phyloP scores from a whole-genome alignment of 2,329 filamentous ascomycete species.

The Aaosphaeria arxii region DNA sequence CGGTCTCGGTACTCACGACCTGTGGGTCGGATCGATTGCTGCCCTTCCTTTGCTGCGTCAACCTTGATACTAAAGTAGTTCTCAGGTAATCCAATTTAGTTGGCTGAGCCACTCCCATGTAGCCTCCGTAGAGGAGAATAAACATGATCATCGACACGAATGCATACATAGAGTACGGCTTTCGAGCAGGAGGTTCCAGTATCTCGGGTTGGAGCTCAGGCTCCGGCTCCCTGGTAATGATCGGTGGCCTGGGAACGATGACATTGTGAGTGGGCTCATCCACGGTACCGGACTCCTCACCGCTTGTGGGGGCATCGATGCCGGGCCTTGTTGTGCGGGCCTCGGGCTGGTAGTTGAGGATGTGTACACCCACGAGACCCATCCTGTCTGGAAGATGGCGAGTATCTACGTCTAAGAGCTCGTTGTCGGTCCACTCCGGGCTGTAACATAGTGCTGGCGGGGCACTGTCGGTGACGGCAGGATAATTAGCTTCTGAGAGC shows the following conservation, averaged over 20 bases:
- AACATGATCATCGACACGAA: neutral
- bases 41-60: too few relatives aligned
- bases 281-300: slow-evolving; percentile 10
- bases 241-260: slow-evolving; percentile 15
- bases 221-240: neutral
- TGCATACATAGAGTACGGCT: too few relatives aligned
- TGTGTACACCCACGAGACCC: slow-evolving; percentile 40
- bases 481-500: slow-evolving; percentile 82
- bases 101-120: neutral
- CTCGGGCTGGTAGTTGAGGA: slow-evolving; percentile 25
- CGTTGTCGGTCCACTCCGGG: slow-evolving; percentile 15
- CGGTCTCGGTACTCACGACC: too few relatives aligned
- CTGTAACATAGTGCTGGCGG: slow-evolving; percentile 57
- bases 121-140: neutral
- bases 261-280: slow-evolving; percentile 12
- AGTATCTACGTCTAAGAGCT: slow-evolving; percentile 22
- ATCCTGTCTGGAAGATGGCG: slow-evolving; percentile 28
- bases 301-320: slow-evolving; percentile 23
- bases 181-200: neutral
- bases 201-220: neutral
- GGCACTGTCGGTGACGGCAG: slow-evolving; percentile 73
- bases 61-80: neutral
- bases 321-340: slow-evolving; percentile 13
- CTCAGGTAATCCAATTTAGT: neutral
- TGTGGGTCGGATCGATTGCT: too few relatives aligned